These are phyloP conservation scores for Diplotaxis tenuifolia DNA, from an alignment of 345 rosid species.

Conservation along the genomic window DNA sequence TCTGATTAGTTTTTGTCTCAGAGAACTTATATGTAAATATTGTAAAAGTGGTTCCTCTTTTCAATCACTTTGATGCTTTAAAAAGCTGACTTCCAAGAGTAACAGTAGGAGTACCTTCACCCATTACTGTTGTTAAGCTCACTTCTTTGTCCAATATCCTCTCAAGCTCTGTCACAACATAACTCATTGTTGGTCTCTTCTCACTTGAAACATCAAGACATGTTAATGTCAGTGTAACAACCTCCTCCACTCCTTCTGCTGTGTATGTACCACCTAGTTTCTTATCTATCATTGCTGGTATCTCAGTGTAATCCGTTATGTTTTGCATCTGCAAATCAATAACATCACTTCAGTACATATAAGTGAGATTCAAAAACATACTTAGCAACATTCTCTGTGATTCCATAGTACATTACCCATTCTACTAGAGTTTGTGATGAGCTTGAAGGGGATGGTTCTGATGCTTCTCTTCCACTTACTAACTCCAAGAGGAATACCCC, in stretches of 20 bases:
- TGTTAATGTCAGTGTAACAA: conserved; percentile 50
- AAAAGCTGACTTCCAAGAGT: conserved; percentile 90
- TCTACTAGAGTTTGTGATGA: conserved; percentile 60
- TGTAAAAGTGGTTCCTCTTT: conserved; percentile 35
- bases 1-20: conserved; percentile 24
- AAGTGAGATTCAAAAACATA: conserved; percentile 14
- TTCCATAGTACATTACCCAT: conserved; percentile 57
- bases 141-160: conserved; percentile 73
- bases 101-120: conserved; percentile 79
- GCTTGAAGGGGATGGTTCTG: conserved; percentile 50
- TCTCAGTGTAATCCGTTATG: conserved; percentile 46
- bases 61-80: conserved; percentile 46
- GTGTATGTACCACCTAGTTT: conserved; percentile 74
- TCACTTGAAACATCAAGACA: conserved; percentile 79
- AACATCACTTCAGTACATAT: background rate
- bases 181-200: conserved; percentile 68
- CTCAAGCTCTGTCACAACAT: conserved; percentile 76
- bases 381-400: background rate
- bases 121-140: conserved; percentile 79
- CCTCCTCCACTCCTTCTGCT: conserved; percentile 75
- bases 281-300: conserved; percentile 58
- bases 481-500: conserved; percentile 92
- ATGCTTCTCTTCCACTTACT: conserved; percentile 74
- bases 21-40: conserved; percentile 16
- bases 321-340: conserved; percentile 54